A percentile compares a stretch with the other conserved stretches of the same genome.
These are phyloP conservation scores for Podospora didyma DNA, from an alignment of 495 filamentous ascomycete species.

Conservation along the genomic window DNA sequence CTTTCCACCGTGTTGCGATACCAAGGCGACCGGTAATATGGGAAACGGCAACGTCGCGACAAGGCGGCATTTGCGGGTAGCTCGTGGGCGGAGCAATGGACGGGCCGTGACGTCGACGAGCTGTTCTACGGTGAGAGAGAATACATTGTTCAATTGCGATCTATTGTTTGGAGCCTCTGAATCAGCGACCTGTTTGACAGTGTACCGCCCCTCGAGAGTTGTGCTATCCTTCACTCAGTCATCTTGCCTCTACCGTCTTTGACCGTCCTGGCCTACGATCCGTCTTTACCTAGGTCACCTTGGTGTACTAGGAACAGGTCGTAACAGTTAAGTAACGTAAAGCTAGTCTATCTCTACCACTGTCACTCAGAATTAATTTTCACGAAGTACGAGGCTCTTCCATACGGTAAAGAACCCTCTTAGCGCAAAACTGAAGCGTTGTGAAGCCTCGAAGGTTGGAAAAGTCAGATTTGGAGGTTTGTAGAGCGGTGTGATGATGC, in stretches of 20 bases:
- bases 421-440: too few relatives aligned
- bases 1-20: background rate
- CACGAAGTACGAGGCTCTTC: too few relatives aligned
- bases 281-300: conserved; percentile 3
- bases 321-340: too few relatives aligned
- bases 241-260: conserved; percentile 2
- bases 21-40: background rate
- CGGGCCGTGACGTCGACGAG: background rate
- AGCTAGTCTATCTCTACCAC: too few relatives aligned
- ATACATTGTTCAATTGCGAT: background rate
- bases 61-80: background rate
- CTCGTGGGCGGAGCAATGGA: background rate
- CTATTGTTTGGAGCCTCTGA: background rate
- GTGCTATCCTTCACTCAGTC: background rate
- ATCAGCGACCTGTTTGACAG: background rate
- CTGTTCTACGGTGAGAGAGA: background rate
- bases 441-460: too few relatives aligned
- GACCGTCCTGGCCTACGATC: background rate
- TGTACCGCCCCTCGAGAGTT: background rate
- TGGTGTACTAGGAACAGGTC: conserved; percentile 4
- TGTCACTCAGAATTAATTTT: too few relatives aligned
- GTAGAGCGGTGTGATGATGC: too few relatives aligned
- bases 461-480: too few relatives aligned
- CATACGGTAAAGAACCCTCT: too few relatives aligned
- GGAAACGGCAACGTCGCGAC: background rate